phyloP scores from a whole-genome alignment of 495 filamentous ascomycete genomes.

The Penicillium mononematosum region DNA sequence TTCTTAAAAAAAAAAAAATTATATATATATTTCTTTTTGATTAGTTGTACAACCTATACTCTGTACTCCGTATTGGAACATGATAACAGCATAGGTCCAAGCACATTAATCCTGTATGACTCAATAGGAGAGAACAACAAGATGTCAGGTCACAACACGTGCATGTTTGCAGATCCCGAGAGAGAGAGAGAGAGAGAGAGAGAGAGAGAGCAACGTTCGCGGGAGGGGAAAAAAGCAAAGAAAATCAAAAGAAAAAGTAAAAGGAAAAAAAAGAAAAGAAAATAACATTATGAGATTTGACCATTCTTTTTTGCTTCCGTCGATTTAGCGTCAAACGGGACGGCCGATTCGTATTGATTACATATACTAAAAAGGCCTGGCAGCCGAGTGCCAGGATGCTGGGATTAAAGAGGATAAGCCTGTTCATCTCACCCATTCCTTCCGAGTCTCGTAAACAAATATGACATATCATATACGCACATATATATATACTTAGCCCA shows the following conservation, averaged over 20 bases:
- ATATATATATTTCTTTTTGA: not conserved
- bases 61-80: not conserved
- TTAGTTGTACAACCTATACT: not conserved
- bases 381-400: conserved; percentile 13
- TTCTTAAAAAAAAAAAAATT: too few relatives aligned
- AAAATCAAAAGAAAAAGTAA: conserved; percentile 9
- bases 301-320: not conserved
- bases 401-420: conserved; percentile 16
- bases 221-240: conserved; percentile 8
- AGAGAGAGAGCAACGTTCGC: conserved; percentile 7
- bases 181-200: conserved; percentile 5
- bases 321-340: conserved; percentile 4
- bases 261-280: conserved; percentile 9
- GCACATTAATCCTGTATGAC: conserved; percentile 9
- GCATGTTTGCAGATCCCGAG: conserved; percentile 33
- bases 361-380: conserved; percentile 1
- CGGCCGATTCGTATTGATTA: conserved; percentile 19
- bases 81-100: conserved; percentile 1
- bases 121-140: conserved; percentile 14
- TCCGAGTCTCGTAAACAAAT: not conserved
- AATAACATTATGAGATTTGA: conserved; percentile 7
- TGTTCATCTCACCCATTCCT: conserved; percentile 11
- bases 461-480: not conserved
- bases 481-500: not conserved
- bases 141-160: conserved; percentile 27